A percentile compares a stretch with the other conserved stretches of the same genome.
phyloP scores from a whole-genome alignment of 176 grass and related monocot genomes.

The Eremochloa ophiuroides region DNA sequence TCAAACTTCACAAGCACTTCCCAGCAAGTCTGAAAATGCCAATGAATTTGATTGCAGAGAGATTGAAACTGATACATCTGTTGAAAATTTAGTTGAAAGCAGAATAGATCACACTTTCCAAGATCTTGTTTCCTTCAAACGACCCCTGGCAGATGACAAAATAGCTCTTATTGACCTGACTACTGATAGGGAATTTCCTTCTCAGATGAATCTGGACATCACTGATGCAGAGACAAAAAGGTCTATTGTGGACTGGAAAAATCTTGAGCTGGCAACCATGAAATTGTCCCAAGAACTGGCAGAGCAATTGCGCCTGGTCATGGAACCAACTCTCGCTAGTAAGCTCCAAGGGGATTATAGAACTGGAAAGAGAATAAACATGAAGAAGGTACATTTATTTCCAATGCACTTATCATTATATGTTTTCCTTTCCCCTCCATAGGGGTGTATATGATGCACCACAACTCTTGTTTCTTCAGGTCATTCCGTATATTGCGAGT shows the following conservation, averaged over 20 bases:
- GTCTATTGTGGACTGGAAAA: slow-evolving; percentile 76
- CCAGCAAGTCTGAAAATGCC: slow-evolving; percentile 42
- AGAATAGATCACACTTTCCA: slow-evolving; percentile 28
- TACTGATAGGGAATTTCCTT: slow-evolving; percentile 27
- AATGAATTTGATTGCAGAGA: slow-evolving; percentile 32
- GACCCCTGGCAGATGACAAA: slow-evolving; percentile 44
- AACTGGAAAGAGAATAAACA: slow-evolving; percentile 99
- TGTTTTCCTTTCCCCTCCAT: not conserved
- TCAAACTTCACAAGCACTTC: slow-evolving; percentile 52
- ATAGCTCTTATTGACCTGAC: slow-evolving; percentile 20
- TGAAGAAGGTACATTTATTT: slow-evolving; percentile 84
- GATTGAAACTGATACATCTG: slow-evolving; percentile 32
- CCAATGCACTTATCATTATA: not conserved
- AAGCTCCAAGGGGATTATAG: slow-evolving; percentile 99
- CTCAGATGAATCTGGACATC: slow-evolving; percentile 44
- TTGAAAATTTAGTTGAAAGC: slow-evolving; percentile 34
- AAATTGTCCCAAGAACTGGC: slow-evolving; percentile 88
- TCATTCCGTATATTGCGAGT: slow-evolving; percentile 96
- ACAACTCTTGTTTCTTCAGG: slow-evolving; percentile 42
- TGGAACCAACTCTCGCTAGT: slow-evolving; percentile 97
- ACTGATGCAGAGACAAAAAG: slow-evolving; percentile 31
- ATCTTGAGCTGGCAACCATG: slow-evolving; percentile 55
- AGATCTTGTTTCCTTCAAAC: slow-evolving; percentile 66
- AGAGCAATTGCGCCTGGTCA: slow-evolving; percentile 91
- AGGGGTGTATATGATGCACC: not conserved